A percentile compares a stretch with the other conserved stretches of the same genome.
phyloP scores from a whole-genome alignment of 345 rosid genomes.

The Microcos paniculata region DNA sequence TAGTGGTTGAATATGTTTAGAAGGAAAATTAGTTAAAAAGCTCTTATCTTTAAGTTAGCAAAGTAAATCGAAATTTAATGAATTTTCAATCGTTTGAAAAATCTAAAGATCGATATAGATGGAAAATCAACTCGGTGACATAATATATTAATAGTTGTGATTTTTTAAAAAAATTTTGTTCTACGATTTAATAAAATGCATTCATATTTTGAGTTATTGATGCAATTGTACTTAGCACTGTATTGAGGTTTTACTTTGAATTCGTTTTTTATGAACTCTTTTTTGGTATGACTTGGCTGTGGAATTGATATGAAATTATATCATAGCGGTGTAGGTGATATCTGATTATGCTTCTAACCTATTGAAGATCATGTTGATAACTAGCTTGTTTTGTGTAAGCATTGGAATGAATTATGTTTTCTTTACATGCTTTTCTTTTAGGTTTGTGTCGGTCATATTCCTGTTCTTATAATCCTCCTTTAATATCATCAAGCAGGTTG shows the following conservation, averaged over 20 bases:
- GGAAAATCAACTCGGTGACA: not conserved
- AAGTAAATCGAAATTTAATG: not conserved
- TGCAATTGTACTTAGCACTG: too few species aligned
- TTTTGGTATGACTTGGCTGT: too few species aligned
- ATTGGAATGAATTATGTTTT: not conserved
- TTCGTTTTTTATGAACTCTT: too few species aligned
- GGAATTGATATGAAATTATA: too few species aligned
- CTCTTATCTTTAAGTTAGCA: not conserved
- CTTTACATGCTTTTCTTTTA: not conserved
- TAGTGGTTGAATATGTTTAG: too few species aligned
- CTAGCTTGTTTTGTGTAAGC: too few species aligned
- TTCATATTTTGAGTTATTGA: too few species aligned
- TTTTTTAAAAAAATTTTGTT: too few species aligned
- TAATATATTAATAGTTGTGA: too few species aligned
- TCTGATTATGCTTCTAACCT: not conserved
- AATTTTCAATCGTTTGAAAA: not conserved
- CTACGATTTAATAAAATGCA: too few species aligned
- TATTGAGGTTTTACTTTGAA: not conserved
- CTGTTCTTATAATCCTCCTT: too few species aligned
- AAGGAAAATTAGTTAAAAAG: not conserved
- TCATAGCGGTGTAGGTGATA: too few species aligned
- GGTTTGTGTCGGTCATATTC: not conserved
- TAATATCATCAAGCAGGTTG: not conserved
- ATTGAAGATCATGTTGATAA: not conserved
- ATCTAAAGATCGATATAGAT: not conserved